Evolutionary conservation across 768 basidiomycete species (phyloP).

Genomic region (Panus rudis): DNA sequence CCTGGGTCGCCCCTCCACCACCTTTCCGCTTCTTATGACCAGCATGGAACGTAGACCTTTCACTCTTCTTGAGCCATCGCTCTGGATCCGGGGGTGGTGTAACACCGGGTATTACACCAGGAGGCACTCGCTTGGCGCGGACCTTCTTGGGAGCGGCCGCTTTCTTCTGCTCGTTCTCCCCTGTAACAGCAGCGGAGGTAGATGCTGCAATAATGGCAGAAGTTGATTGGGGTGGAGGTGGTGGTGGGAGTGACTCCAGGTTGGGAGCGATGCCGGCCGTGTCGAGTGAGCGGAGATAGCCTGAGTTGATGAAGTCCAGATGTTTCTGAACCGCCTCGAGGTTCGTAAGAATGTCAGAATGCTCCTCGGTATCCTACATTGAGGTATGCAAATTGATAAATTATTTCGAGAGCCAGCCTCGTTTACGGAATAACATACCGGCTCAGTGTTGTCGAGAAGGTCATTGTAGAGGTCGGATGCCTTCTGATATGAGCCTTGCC

Average conservation of each 20-base stretch:
- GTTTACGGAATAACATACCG: constrained; percentile 42
- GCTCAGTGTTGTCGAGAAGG: constrained; percentile 70
- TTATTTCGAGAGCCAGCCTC: constrained; percentile 7
- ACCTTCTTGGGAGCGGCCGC: constrained; percentile 32
- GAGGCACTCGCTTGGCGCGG: constrained; percentile 62
- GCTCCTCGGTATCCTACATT: constrained; percentile 73
- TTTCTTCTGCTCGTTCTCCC: constrained; percentile 24
- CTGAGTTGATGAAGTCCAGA: constrained; percentile 74
- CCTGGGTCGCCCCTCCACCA: constrained; percentile 60
- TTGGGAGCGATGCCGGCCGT: constrained; percentile 38
- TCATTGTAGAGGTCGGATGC: constrained; percentile 77
- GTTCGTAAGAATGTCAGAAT: constrained; percentile 82
- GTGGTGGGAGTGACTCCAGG: constrained; percentile 59
- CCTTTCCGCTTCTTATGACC: constrained; percentile 47
- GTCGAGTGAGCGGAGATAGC: constrained; percentile 60
- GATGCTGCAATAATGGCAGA: constrained; percentile 24
- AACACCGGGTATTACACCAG: constrained; percentile 69
- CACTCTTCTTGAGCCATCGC: constrained; percentile 84
- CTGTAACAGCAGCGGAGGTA: constrained; percentile 21
- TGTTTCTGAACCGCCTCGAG: constrained; percentile 76
- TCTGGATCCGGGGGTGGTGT: constrained; percentile 83
- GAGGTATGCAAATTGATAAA: neutral
- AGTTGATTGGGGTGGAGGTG: constrained; percentile 31
- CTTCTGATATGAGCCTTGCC: constrained; percentile 65
- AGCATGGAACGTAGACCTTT: constrained; percentile 51